phyloP scores from a whole-genome alignment of 352 stramenopile species.

The Phytopythium kandeliae region DNA sequence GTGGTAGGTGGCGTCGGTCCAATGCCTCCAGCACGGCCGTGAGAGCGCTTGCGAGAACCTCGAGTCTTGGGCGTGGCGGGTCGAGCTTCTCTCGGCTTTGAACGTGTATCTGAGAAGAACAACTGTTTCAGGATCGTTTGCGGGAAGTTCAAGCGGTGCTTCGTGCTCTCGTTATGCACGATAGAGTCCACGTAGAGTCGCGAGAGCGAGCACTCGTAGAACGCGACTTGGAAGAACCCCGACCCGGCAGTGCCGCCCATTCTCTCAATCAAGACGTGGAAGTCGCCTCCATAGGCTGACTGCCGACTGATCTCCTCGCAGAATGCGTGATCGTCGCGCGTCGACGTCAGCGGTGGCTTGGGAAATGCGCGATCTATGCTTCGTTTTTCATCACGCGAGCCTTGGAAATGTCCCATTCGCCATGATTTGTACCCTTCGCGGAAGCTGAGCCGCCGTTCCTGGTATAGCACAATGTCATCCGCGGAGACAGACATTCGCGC shows the following conservation, averaged over 20 bases:
- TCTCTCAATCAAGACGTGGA: constrained; percentile 72
- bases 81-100: constrained; percentile 16
- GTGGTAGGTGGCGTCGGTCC: not conserved
- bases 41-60: constrained; percentile 14
- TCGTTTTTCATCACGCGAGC: constrained; percentile 66
- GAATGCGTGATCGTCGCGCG: constrained; percentile 71
- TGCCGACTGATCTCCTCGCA: constrained; percentile 64
- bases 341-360: constrained; percentile 43
- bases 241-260: constrained; percentile 41
- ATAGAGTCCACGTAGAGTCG: constrained; percentile 39
- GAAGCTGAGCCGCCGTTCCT: constrained; percentile 72
- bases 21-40: constrained; percentile 12
- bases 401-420: constrained; percentile 76
- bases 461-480: constrained; percentile 82
- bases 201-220: constrained; percentile 81
- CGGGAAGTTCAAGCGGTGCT: constrained; percentile 24
- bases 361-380: constrained; percentile 36
- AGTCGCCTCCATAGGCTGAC: constrained; percentile 54
- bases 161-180: constrained; percentile 19
- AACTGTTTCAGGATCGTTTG: constrained; percentile 50
- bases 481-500: constrained; percentile 69
- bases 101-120: constrained; percentile 30
- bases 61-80: constrained; percentile 17
- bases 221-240: constrained; percentile 82
- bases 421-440: constrained; percentile 83